A percentile compares a stretch with the other conserved stretches of the same genome.
These are phyloP conservation scores for Suillus discolor DNA, from an alignment of 768 basidiomycete genomes.

Conservation along the genomic window DNA sequence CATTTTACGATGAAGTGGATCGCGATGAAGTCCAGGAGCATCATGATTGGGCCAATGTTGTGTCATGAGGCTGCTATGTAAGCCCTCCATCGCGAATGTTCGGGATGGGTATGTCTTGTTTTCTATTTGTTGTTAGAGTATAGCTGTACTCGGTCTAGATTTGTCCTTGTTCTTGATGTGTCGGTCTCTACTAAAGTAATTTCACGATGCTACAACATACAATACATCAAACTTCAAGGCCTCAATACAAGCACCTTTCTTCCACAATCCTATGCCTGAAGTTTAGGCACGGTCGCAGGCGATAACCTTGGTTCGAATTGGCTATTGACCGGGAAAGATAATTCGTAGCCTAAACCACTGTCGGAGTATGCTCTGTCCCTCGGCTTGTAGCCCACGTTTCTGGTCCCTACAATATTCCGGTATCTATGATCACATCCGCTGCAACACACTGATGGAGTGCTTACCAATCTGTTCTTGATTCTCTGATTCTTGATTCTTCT, in stretches of 20 bases:
- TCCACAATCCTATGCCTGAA: not conserved
- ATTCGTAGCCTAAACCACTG: constrained; percentile 14
- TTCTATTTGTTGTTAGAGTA: not conserved
- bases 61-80: too few species aligned
- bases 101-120: not conserved
- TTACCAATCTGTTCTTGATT: constrained; percentile 43
- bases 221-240: not conserved
- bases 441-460: constrained; percentile 1
- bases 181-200: not conserved
- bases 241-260: not conserved
- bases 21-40: too few species aligned
- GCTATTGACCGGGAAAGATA: not conserved
- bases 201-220: not conserved
- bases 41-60: too few species aligned
- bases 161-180: not conserved
- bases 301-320: not conserved
- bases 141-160: not conserved
- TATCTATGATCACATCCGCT: not conserved
- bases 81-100: too few species aligned
- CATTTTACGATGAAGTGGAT: too few species aligned
- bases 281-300: too few species aligned
- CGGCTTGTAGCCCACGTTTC: constrained; percentile 34
- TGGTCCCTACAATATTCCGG: constrained; percentile 25
- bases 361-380: constrained; percentile 31
- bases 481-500: constrained; percentile 42